Percentiles rank a stretch among this genome's conserved stretches.
Conservation (phyloP, 108 stramenopile genomes). For the Nitzschia putrida region DNA sequence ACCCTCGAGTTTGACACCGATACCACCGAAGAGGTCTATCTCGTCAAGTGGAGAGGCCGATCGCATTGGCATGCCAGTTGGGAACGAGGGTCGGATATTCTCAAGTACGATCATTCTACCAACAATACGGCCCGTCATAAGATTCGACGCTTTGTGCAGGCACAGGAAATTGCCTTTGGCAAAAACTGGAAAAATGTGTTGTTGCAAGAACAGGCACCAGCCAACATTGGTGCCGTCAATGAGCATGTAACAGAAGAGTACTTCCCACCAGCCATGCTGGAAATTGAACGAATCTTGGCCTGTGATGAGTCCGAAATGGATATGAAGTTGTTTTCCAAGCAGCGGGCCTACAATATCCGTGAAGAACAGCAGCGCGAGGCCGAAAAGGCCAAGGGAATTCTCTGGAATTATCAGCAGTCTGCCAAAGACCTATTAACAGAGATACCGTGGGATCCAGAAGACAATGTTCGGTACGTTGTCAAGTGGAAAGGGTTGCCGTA, state of each 20-base stretch:
- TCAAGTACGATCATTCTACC: constrained; percentile 66
- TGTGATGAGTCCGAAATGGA: constrained; percentile 87
- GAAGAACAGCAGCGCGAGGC: constrained; percentile 47
- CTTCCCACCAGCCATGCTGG: constrained; percentile 62
- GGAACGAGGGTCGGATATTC: constrained; percentile 74
- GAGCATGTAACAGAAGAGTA: constrained; percentile 44
- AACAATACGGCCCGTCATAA: constrained; percentile 74
- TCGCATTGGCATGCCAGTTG: constrained; percentile 80
- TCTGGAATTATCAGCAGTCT: constrained; percentile 23
- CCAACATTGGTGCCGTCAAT: background rate
- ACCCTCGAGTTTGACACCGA: background rate
- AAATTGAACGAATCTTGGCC: constrained; percentile 77
- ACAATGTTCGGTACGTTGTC: constrained; percentile 85
- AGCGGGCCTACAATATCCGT: constrained; percentile 67
- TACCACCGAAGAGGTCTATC: constrained; percentile 63
- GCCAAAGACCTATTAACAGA: constrained; percentile 36
- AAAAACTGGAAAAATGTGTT: constrained; percentile 70
- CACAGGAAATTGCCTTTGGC: constrained; percentile 65
- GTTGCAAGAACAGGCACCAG: constrained; percentile 52
- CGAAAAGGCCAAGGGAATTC: constrained; percentile 22
- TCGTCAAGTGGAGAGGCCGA: constrained; percentile 86
- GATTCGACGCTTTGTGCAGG: constrained; percentile 68
- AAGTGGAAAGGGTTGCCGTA: constrained; percentile 83
- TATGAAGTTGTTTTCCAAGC: constrained; percentile 71
- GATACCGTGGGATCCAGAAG: constrained; percentile 80